Evolutionary conservation across 1,284 basidiomycete species (phyloP).

Genomic region (Gymnopus androsaceus): DNA sequence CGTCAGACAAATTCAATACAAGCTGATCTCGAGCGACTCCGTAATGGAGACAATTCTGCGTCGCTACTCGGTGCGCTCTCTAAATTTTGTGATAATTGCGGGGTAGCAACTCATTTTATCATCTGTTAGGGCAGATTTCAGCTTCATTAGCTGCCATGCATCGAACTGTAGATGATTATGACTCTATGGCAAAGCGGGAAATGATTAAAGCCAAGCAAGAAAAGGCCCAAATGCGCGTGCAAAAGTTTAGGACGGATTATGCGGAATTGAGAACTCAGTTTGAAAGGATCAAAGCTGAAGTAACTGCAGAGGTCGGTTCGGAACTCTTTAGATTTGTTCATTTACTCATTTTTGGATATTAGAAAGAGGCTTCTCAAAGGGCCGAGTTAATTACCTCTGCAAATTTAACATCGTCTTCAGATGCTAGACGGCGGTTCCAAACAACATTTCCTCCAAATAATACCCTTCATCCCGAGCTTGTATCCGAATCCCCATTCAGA

Average conservation of each 20-base stretch:
- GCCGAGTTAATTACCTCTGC: slow-evolving; percentile 62
- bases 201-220: slow-evolving; percentile 93
- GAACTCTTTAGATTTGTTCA: background rate
- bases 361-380: slow-evolving; percentile 62
- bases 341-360: background rate
- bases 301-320: slow-evolving; percentile 42
- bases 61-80: slow-evolving; percentile 77
- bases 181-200: slow-evolving; percentile 92
- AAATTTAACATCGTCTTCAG: slow-evolving; percentile 45
- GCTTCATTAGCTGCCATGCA: slow-evolving; percentile 91
- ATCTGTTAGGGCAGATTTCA: slow-evolving; percentile 84
- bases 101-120: slow-evolving; percentile 17
- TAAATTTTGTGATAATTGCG: background rate
- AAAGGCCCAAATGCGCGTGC: slow-evolving; percentile 89
- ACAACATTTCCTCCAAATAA: slow-evolving; percentile 45
- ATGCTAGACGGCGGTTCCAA: slow-evolving; percentile 61
- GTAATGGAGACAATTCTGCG: slow-evolving; percentile 77
- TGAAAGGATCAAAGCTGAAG: slow-evolving; percentile 65
- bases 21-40: slow-evolving; percentile 80
- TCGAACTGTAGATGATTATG: slow-evolving; percentile 92
- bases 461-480: slow-evolving; percentile 45
- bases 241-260: slow-evolving; percentile 81
- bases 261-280: slow-evolving; percentile 71
- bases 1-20: slow-evolving; percentile 89
- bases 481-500: slow-evolving; percentile 77